These are phyloP conservation scores for Telfairia occidentalis DNA, from an alignment of 331 rosid species.

Conservation along the genomic window DNA sequence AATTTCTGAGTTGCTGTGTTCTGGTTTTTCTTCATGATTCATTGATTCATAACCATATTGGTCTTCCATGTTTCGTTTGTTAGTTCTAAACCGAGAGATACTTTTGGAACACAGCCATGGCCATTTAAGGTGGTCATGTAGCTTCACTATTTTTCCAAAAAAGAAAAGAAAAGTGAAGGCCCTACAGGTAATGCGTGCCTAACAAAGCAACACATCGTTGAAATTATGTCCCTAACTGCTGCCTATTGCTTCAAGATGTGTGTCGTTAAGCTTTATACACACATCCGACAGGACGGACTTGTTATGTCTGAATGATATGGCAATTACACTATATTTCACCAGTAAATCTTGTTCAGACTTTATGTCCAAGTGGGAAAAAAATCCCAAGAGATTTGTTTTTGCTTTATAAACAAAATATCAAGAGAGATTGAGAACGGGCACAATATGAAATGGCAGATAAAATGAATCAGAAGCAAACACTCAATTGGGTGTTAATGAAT, in stretches of 20 bases:
- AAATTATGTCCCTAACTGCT: conserved; percentile 11
- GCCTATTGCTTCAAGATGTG: neutral
- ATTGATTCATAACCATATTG: conserved; percentile 20
- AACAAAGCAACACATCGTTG: conserved; percentile 13
- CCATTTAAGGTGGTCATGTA: conserved; percentile 11
- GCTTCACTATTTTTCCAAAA: conserved; percentile 7
- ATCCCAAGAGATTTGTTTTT: neutral
- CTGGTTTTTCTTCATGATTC: conserved; percentile 9
- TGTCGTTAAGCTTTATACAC: conserved; percentile 2
- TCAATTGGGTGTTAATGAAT: neutral
- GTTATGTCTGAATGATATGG: neutral
- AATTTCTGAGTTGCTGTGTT: conserved; percentile 7
- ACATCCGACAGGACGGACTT: conserved; percentile 7
- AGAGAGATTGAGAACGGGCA: neutral
- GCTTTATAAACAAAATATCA: neutral
- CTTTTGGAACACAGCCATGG: conserved; percentile 17
- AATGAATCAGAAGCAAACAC: neutral
- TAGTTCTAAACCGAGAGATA: conserved; percentile 9
- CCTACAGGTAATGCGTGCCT: conserved; percentile 18
- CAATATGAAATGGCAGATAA: neutral
- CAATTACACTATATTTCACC: neutral
- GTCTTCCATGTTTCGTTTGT: conserved; percentile 27
- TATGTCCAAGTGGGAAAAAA: neutral
- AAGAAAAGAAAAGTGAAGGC: conserved; percentile 6
- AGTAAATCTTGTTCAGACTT: neutral